phyloP scores from a whole-genome alignment of 805 yeast genomes.

The Candida insectalens region DNA sequence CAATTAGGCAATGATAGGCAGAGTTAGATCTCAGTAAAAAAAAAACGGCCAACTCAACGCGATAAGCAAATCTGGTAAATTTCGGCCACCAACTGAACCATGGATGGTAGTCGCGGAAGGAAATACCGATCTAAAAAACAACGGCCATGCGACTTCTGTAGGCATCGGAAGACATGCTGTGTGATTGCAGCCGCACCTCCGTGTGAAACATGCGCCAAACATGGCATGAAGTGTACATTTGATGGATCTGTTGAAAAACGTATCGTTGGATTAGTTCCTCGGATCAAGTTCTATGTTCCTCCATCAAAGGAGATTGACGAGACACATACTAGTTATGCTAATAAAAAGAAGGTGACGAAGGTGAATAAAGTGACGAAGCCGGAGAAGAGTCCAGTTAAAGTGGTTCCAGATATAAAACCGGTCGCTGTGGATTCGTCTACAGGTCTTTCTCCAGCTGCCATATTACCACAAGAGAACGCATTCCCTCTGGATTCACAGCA shows the following conservation, averaged over 20 bases:
- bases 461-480: not conserved
- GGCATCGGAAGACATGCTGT: constrained; percentile 37
- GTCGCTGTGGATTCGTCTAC: too few relatives aligned
- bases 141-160: constrained; percentile 45
- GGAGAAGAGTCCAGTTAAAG: not conserved
- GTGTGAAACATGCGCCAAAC: constrained; percentile 1
- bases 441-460: too few relatives aligned
- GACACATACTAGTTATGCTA: not conserved
- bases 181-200: constrained; percentile 26
- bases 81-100: too few relatives aligned
- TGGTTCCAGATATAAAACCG: too few relatives aligned
- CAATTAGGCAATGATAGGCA: too few relatives aligned
- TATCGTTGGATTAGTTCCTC: not conserved
- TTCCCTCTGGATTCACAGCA: not conserved
- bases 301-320: not conserved
- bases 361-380: not conserved
- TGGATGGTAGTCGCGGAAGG: constrained; percentile 2
- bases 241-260: not conserved
- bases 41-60: too few relatives aligned
- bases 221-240: constrained; percentile 2
- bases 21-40: too few relatives aligned
- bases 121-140: constrained; percentile 45
- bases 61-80: too few relatives aligned
- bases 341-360: not conserved
- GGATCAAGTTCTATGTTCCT: constrained; percentile 1